Evolutionary conservation across 2,329 filamentous ascomycete genomes (phyloP), one percentile per base, ranked within the genome.

Genomic region (Penicillium polonicum): DNA sequence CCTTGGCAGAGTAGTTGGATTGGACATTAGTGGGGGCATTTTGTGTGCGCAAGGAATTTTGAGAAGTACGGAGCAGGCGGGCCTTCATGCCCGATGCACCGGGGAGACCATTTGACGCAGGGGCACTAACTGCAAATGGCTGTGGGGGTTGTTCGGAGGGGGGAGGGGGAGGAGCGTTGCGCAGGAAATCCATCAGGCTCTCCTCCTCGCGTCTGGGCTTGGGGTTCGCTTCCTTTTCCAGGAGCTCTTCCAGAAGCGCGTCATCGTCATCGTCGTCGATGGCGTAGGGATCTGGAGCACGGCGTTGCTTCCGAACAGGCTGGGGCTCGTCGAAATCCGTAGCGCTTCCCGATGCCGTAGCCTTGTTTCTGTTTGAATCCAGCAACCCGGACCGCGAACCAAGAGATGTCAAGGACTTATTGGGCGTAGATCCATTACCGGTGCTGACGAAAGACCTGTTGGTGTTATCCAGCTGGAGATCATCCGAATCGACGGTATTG

Each of bases 231-330:
- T 57, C 55, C 23, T 42, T 27, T 52, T 57, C 49, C 41, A 67
- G 57, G 15, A 67, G 50, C 48, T 64, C 60, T 35, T 80, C 73
- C 21, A 82, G 71, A 31, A 85, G 79, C 2, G 86, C 82, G 55
- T 91, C 88, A 66, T 87, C 89, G 52, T 79, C 78, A 31, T 86
- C 80, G 23, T 67, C 65, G 69, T 97, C 92, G 62, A 97, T 91
- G n/a, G 92, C 91, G 65, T 97, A 97, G 0, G 93, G 94, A 68
- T 99, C 94, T 56, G 85, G 89, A 51, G 92, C 85, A 29, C 91
- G 86, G 45, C 88, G 85, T 44, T 88, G 90, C 69, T 90, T 96
- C 53, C 89, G 85, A 65, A 85, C 83, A 5, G 90, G 68, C 60
- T 48, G 38, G 17, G 44, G 36, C 10, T 56, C 57, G 5, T 62